Evolutionary conservation across 2,329 filamentous ascomycete genomes (phyloP), one percentile per base, ranked within the genome.

Genomic region (Colletotrichum plurivorum): DNA sequence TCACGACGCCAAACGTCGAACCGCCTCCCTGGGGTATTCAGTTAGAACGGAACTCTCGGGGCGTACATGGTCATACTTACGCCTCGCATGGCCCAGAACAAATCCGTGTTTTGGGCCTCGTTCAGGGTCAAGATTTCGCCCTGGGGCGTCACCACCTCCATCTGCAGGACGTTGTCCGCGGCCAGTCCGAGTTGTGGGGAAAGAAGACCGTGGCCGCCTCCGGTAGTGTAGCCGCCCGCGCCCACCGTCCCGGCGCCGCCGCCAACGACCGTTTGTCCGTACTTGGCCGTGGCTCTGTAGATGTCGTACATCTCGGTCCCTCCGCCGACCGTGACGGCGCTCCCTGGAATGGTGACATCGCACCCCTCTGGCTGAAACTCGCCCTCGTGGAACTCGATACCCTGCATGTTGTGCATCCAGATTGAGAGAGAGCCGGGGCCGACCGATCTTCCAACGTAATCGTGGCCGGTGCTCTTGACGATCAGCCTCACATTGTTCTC

Each of bases 21-120:
- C 87, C 88, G 3, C 88, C 88, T 6, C 88, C 88, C 85, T 86
- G 46, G 1, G n/a, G 2, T 2, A 0, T 7, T 58, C 48, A 70
- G 57, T 16, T 25, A 16, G 45, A n/a, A 16, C 7, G 31, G n/a
- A 1, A 3, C 45, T 39, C 16, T 9, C n/a, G 0, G 5, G 9
- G 7, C 22, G 41, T 2, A 51, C 22, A 45, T 2, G 48, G 8
- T 2, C 2, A 4, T 0, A 80, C 83, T 77, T 77, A 88, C 71
- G 9, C 89, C 89, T 67, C 86, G 79, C 70, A 91, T 81, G 0
- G 90, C 90, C 90, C 89, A 92, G 75, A 90, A 92, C 0, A 92
- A 77, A 62, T 92, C 89, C 0, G 78, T 66, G 63, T 91, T 83
- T 46, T 86, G 80, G 12, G 84, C 82, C 46, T 86, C 85, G 55